Conservation (phyloP, 495 filamentous ascomycete species). For the Penicillium angulare region DNA sequence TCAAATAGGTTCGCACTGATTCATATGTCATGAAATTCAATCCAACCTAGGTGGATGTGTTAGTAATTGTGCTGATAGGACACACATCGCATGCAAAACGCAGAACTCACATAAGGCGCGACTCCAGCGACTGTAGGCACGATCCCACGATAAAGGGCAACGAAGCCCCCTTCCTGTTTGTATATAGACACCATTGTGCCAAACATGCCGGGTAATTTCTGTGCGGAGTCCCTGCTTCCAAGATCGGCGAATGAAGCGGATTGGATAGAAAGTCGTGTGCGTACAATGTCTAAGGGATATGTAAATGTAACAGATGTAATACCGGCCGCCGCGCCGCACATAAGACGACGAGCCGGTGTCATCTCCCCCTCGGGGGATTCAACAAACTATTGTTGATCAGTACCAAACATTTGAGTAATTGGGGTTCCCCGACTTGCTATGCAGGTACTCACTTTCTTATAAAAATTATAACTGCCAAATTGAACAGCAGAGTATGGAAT, state of each 20-base stretch:
- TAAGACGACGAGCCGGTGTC: constrained; percentile 64
- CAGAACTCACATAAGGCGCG: constrained; percentile 78
- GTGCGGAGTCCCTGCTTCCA: constrained; percentile 36
- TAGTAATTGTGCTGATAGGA: not conserved
- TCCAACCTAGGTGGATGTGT: constrained; percentile 70
- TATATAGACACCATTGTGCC: constrained; percentile 80
- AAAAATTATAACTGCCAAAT: constrained; percentile 96
- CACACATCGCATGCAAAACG: constrained; percentile 5
- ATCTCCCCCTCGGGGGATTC: constrained; percentile 71
- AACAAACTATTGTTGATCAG: constrained; percentile 57
- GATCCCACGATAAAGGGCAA: constrained; percentile 87
- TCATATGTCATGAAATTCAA: constrained; percentile 99
- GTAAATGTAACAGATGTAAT: constrained; percentile 86
- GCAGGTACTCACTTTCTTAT: constrained; percentile 71
- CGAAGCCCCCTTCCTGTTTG: constrained; percentile 80
- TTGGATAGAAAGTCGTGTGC: constrained; percentile 92
- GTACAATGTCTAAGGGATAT: constrained; percentile 92
- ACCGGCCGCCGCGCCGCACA: constrained; percentile 86
- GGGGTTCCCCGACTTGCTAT: not conserved
- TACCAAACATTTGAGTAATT: not conserved
- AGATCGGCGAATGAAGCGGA: constrained; percentile 89
- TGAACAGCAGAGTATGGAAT: constrained; percentile 98
- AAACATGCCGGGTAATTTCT: constrained; percentile 90
- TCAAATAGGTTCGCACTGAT: constrained; percentile 77
- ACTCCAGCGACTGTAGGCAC: constrained; percentile 92